phyloP scores from a whole-genome alignment of 2,329 filamentous ascomycete species.

The Botrytis fabae region DNA sequence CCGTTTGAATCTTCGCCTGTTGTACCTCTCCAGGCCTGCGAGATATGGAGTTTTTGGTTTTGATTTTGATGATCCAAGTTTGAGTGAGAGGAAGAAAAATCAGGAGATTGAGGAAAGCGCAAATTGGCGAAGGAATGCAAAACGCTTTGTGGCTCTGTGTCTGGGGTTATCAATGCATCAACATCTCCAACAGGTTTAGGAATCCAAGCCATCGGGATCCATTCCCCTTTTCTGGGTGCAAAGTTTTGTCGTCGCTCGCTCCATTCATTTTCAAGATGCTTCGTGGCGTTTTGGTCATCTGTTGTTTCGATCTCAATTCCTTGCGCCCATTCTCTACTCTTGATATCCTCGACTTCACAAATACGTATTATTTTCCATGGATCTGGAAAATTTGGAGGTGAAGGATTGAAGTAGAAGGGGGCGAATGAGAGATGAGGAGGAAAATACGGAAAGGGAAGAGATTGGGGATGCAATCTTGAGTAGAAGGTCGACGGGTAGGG shows the following conservation, averaged over 20 bases:
- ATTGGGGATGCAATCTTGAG: not conserved
- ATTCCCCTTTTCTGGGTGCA: not conserved
- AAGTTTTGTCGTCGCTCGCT: not conserved
- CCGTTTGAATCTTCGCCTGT: constrained; percentile 11
- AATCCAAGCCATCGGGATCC: constrained; percentile 32
- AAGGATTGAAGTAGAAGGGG: rapidly evolving
- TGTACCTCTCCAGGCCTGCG: not conserved
- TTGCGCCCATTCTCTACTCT: not conserved
- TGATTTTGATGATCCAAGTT: not conserved
- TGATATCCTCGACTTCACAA: not conserved
- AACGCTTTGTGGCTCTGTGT: not conserved
- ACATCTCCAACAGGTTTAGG: constrained; percentile 25
- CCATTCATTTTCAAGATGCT: not conserved
- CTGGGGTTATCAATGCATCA: not conserved
- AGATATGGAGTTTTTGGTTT: not conserved
- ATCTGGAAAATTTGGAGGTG: too few species aligned
- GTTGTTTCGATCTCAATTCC: not conserved
- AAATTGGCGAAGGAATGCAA: not conserved
- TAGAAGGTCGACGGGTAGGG: not conserved
- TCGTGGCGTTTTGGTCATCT: not conserved
- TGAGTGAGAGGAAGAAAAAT: not conserved
- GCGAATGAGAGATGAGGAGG: not conserved
- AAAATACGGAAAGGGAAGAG: rapidly evolving
- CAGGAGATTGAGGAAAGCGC: not conserved
- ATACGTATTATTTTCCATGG: not conserved